Percentiles rank a stretch among this genome's conserved stretches.
These are phyloP conservation scores for Eutypella sp. DNA, from an alignment of 2,329 filamentous ascomycete genomes.

Conservation along the genomic window DNA sequence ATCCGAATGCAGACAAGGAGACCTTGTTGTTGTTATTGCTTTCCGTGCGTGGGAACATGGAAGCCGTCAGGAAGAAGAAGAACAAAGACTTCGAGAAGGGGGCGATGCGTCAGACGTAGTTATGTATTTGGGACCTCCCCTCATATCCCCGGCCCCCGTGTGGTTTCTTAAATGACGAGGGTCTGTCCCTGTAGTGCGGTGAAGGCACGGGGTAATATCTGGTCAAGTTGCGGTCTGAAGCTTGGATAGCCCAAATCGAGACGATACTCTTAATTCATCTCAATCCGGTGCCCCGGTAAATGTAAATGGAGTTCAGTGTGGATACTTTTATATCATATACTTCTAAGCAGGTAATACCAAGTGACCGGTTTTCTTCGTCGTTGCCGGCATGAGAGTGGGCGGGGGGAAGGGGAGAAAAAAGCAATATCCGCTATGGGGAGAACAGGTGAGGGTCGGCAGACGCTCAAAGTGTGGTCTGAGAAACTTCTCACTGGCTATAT, in stretches of 20 bases:
- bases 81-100: not conserved
- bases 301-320: not conserved
- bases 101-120: too few relatives aligned
- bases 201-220: not conserved
- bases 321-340: not conserved
- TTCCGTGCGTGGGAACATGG: not conserved
- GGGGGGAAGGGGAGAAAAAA: not conserved
- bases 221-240: constrained; percentile 3
- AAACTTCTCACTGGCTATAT: not conserved
- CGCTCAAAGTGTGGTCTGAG: not conserved
- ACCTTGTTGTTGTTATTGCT: too few relatives aligned
- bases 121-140: not conserved
- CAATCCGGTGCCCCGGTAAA: not conserved
- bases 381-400: not conserved
- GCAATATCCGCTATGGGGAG: not conserved
- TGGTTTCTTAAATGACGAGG: too few relatives aligned
- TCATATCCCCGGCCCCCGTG: not conserved
- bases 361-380: not conserved
- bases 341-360: too few relatives aligned
- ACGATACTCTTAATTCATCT: not conserved
- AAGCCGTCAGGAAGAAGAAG: not conserved
- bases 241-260: not conserved
- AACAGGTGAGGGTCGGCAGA: not conserved
- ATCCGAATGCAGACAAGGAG: constrained; percentile 1
- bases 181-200: not conserved